Conservation (phyloP, 1,139 yeast genomes). For the Protomyces gravidus region DNA sequence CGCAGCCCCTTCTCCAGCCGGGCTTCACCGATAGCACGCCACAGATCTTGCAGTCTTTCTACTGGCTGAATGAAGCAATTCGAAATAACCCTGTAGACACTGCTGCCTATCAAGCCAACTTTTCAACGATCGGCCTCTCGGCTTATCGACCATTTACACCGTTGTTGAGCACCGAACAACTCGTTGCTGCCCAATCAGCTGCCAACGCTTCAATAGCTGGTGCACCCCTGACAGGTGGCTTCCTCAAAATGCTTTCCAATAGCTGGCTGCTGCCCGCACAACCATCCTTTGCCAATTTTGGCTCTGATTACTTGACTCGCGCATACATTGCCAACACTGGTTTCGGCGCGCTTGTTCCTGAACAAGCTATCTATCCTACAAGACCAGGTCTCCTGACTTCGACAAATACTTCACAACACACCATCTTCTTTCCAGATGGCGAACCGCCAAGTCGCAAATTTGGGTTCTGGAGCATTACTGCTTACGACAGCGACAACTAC, state of each 20-base stretch:
- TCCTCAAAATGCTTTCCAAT: background rate
- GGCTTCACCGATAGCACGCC: background rate
- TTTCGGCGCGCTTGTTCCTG: background rate
- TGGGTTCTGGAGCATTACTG: background rate
- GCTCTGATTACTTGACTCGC: background rate
- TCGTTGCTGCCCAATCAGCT: background rate
- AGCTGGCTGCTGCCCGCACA: slow-evolving; percentile 2
- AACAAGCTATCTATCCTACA: background rate
- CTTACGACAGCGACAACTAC: background rate
- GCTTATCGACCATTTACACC: background rate
- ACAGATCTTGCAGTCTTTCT: background rate
- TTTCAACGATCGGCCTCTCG: background rate
- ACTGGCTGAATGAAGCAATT: background rate
- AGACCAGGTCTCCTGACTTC: background rate
- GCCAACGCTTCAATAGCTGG: background rate
- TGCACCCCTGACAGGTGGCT: background rate
- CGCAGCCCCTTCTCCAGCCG: background rate
- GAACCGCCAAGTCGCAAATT: background rate
- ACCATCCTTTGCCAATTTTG: background rate
- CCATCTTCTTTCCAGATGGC: slow-evolving; percentile 6
- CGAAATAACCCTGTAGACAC: background rate
- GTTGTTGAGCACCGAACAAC: background rate
- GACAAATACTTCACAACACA: background rate
- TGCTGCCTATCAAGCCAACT: background rate
- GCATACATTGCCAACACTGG: slow-evolving; percentile 1